These are phyloP conservation scores for Solanum acaule DNA, from an alignment of 257 asterid genomes.

Conservation along the genomic window DNA sequence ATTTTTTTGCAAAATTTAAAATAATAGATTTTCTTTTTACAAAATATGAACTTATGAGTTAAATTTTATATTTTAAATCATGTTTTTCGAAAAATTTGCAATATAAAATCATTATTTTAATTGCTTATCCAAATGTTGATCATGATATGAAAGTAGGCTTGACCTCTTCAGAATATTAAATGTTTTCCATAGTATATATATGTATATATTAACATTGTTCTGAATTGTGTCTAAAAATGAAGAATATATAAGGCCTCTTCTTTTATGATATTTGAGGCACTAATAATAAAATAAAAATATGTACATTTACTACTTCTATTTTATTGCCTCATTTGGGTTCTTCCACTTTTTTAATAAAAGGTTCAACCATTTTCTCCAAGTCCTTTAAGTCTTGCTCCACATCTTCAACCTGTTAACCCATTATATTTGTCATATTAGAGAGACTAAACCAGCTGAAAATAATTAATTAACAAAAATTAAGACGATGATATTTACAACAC, in stretches of 20 bases:
- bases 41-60: no score
- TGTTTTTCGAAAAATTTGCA: no score
- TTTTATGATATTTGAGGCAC: background rate
- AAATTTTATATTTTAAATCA: background rate
- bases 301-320: background rate
- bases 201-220: background rate
- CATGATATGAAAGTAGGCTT: background rate
- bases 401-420: conserved; percentile 39
- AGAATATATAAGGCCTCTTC: background rate
- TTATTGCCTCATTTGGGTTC: conserved; percentile 1
- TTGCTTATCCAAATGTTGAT: background rate
- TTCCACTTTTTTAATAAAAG: conserved; percentile 27
- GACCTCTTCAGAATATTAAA: background rate
- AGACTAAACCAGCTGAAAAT: background rate
- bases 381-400: conserved; percentile 52
- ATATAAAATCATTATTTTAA: background rate
- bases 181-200: background rate
- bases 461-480: no score
- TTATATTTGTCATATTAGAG: background rate
- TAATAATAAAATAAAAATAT: background rate
- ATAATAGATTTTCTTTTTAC: no score
- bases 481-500: background rate
- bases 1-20: no score
- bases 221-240: background rate
- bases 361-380: conserved; percentile 38